Conservation (phyloP, 2,329 filamentous ascomycete species). For the Mollisia scopiformis region DNA sequence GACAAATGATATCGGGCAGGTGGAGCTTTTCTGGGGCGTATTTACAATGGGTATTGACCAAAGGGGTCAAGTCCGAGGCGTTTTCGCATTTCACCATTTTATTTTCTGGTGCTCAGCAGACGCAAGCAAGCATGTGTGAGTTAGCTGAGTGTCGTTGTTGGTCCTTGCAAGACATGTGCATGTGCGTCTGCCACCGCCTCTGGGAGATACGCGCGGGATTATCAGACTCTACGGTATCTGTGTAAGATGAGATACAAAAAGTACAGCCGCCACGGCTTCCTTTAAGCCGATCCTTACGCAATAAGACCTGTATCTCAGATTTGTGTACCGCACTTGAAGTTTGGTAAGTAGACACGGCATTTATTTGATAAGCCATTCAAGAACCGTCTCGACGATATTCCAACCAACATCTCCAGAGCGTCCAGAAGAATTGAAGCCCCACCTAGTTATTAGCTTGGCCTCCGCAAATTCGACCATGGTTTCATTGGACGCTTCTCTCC, state of each 20-base stretch:
- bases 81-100: background rate
- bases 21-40: conserved; percentile 7
- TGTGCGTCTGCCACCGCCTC: background rate
- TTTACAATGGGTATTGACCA: background rate
- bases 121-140: background rate
- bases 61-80: conserved; percentile 2
- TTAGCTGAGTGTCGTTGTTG: too few relatives aligned
- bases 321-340: background rate
- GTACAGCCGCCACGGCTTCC: background rate
- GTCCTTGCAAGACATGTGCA: background rate
- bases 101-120: conserved; percentile 2
- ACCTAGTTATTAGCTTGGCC: background rate
- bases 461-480: background rate
- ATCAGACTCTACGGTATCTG: too few relatives aligned
- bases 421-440: background rate
- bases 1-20: conserved; percentile 1
- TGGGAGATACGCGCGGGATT: background rate
- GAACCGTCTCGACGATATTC: background rate
- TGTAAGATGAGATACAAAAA: conserved; percentile 4
- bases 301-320: background rate
- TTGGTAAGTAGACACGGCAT: background rate
- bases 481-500: background rate
- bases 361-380: background rate
- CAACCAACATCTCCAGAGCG: background rate
- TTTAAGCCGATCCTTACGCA: background rate